A percentile compares a stretch with the other conserved stretches of the same genome.
These are phyloP conservation scores for Sugiyamaella sp. DNA, from an alignment of 1,139 yeast genomes.

Conservation along the genomic window DNA sequence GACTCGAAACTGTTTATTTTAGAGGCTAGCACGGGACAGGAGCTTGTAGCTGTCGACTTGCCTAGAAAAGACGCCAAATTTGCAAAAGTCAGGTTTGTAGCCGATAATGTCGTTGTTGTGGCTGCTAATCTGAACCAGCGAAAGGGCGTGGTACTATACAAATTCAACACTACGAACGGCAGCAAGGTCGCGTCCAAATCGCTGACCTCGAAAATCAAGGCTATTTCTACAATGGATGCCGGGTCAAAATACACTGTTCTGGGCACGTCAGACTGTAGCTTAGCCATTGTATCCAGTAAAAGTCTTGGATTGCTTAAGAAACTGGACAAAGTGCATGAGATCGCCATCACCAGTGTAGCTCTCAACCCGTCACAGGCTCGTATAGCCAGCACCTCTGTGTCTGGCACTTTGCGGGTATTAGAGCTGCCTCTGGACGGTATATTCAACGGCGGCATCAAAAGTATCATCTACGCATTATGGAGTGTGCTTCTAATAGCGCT, in stretches of 20 bases:
- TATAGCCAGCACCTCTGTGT: constrained; percentile 80
- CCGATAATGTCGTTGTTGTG: constrained; percentile 52
- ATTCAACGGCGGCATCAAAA: constrained; percentile 37
- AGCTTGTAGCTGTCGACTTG: constrained; percentile 28
- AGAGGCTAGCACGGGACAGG: constrained; percentile 33
- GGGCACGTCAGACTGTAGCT: constrained; percentile 76
- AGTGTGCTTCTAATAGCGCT: constrained; percentile 20
- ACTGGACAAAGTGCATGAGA: constrained; percentile 66
- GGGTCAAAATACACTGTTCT: constrained; percentile 60
- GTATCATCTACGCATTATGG: constrained; percentile 19
- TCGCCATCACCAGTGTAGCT: constrained; percentile 76
- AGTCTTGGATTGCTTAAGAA: constrained; percentile 55
- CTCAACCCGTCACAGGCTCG: constrained; percentile 70
- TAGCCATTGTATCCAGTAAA: constrained; percentile 56
- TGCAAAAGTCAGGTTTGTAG: constrained; percentile 63
- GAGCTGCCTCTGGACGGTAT: constrained; percentile 57
- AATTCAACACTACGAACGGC: constrained; percentile 34
- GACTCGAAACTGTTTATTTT: constrained; percentile 29
- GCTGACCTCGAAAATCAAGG: constrained; percentile 50
- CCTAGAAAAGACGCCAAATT: constrained; percentile 39
- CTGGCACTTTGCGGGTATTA: constrained; percentile 69
- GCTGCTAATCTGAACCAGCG: constrained; percentile 50
- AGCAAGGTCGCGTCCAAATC: constrained; percentile 14
- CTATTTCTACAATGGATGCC: constrained; percentile 70
- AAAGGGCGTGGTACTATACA: constrained; percentile 46